A percentile compares a stretch with the other conserved stretches of the same genome.
Evolutionary conservation across 306 rosid genomes (phyloP).

Genomic region (Canavalia ensiformis): DNA sequence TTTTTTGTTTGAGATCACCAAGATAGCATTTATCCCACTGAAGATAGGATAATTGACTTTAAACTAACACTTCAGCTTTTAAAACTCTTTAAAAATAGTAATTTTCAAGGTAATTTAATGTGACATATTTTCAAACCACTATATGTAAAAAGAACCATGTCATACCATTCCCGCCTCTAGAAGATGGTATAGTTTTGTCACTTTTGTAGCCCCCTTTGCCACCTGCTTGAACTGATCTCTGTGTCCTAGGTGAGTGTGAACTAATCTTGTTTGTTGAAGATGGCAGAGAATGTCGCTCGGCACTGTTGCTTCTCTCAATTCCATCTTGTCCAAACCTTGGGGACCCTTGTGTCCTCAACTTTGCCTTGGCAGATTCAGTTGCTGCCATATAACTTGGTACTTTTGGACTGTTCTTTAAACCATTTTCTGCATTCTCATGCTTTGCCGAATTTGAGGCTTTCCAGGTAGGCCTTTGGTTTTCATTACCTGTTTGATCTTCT

Average conservation of each 20-base stretch:
- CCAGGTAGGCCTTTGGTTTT: conserved; percentile 62
- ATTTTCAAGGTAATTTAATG: background rate
- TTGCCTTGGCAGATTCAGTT: conserved; percentile 90
- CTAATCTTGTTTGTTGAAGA: conserved; percentile 67
- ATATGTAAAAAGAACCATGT: conserved; percentile 1
- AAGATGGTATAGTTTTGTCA: conserved; percentile 45
- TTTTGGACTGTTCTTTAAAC: conserved; percentile 62
- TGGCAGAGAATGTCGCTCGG: conserved; percentile 78
- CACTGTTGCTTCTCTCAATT: conserved; percentile 57
- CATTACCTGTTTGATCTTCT: conserved; percentile 58
- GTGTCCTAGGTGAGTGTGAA: conserved; percentile 80
- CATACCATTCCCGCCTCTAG: conserved; percentile 60
- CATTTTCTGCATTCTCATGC: conserved; percentile 72
- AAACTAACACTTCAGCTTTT: conserved; percentile 13
- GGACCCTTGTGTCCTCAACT: conserved; percentile 81
- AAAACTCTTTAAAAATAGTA: background rate
- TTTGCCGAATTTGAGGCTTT: conserved; percentile 60
- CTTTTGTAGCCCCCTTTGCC: conserved; percentile 67
- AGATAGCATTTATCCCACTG: background rate
- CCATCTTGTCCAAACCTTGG: conserved; percentile 70
- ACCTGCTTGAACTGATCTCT: conserved; percentile 68
- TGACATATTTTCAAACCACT: conserved; percentile 16
- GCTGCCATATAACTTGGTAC: conserved; percentile 92
- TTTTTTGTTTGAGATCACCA: background rate
- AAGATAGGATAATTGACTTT: background rate